These are phyloP conservation scores for Castanopsis chinensis DNA, from an alignment of 306 rosid species.

Conservation along the genomic window DNA sequence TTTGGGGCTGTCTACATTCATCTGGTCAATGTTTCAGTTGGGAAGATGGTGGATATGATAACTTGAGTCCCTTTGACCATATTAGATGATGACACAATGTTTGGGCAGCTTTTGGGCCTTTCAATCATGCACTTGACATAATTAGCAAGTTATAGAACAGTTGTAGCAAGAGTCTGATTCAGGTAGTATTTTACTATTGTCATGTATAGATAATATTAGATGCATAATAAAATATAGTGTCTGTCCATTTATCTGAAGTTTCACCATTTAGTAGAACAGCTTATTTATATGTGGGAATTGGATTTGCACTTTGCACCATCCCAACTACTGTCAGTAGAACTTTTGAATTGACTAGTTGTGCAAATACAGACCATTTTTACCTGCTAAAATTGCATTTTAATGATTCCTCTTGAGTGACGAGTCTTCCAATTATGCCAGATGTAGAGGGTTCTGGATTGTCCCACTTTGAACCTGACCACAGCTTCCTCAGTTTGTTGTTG, in stretches of 20 bases:
- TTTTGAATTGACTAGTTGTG: neutral
- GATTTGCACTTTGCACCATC: neutral
- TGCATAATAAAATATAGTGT: neutral
- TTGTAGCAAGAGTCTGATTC: neutral
- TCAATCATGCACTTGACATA: neutral
- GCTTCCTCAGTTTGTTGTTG: no score
- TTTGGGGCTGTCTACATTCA: neutral
- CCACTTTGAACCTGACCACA: no score
- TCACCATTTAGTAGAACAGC: neutral
- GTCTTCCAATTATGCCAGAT: neutral
- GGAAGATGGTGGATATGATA: neutral
- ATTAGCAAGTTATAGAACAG: neutral
- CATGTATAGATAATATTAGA: neutral
- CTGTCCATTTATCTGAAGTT: neutral
- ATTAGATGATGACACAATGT: neutral
- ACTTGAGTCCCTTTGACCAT: neutral
- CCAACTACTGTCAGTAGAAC: neutral
- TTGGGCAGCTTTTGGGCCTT: neutral
- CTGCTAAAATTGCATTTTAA: neutral
- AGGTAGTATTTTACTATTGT: neutral
- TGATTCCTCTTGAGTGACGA: neutral
- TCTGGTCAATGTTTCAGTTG: constrained; percentile 6
- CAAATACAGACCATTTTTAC: neutral
- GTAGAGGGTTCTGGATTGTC: neutral
- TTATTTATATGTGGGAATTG: neutral